phyloP scores from a whole-genome alignment of 2,329 filamentous ascomycete species.

The Penicillium sp. region DNA sequence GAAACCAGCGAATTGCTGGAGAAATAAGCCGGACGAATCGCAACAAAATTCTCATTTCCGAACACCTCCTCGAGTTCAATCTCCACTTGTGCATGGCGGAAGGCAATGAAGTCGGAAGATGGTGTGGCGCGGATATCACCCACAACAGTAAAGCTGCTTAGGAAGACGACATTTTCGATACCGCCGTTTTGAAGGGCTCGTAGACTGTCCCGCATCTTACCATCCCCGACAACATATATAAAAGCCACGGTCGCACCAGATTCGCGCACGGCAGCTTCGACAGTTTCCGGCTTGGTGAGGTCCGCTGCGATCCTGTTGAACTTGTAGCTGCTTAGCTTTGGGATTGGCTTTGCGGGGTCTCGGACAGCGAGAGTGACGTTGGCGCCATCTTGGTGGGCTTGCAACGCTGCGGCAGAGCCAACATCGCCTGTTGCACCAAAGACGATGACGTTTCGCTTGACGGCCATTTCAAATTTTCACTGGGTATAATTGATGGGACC shows the following conservation, averaged over 20 bases:
- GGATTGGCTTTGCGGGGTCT: slow-evolving; percentile 47
- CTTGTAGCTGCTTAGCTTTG: slow-evolving; percentile 29
- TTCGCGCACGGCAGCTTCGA: slow-evolving; percentile 41
- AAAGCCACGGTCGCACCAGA: slow-evolving; percentile 52
- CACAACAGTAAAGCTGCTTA: slow-evolving; percentile 45
- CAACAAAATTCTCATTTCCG: slow-evolving; percentile 39
- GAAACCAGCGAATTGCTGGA: slow-evolving; percentile 40
- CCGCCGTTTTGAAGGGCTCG: slow-evolving; percentile 50
- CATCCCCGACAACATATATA: slow-evolving; percentile 44
- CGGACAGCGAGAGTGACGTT: slow-evolving; percentile 54
- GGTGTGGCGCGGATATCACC: slow-evolving; percentile 28
- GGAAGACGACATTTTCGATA: slow-evolving; percentile 48
- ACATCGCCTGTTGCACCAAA: slow-evolving; percentile 56
- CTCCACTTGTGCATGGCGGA: slow-evolving; percentile 50
- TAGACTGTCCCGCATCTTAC: slow-evolving; percentile 46
- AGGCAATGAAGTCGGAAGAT: slow-evolving; percentile 38
- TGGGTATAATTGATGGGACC: not conserved
- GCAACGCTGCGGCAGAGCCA: slow-evolving; percentile 44
- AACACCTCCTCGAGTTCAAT: slow-evolving; percentile 45
- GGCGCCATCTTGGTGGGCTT: slow-evolving; percentile 44
- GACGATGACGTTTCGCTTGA: slow-evolving; percentile 32
- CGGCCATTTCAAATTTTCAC: not conserved
- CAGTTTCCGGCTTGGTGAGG: slow-evolving; percentile 44
- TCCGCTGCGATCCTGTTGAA: slow-evolving; percentile 49
- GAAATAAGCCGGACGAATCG: slow-evolving; percentile 49